Evolutionary conservation across 768 basidiomycete species (phyloP).

Genomic region (Tylopilus intermedius): DNA sequence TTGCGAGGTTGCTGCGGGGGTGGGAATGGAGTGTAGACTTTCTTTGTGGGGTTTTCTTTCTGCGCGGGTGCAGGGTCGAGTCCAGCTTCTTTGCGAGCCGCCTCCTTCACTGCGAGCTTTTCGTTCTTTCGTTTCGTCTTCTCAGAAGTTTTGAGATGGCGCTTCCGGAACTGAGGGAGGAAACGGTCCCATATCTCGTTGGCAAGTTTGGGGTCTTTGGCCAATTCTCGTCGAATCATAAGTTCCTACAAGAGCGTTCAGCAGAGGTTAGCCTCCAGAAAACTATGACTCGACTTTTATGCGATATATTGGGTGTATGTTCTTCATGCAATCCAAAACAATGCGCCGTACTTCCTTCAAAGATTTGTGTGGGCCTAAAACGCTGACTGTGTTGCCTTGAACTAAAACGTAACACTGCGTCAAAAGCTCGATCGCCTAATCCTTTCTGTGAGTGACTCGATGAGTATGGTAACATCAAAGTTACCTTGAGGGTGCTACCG

Average conservation of each 20-base stretch:
- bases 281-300: slow-evolving; percentile 65
- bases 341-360: slow-evolving; percentile 95
- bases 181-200: slow-evolving; percentile 96
- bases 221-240: slow-evolving; percentile 96
- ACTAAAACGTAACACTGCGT: slow-evolving; percentile 97
- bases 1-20: slow-evolving; percentile 91
- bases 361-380: slow-evolving; percentile 94
- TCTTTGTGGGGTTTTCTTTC: slow-evolving; percentile 65
- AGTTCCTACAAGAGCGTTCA: slow-evolving; percentile 59
- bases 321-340: slow-evolving; percentile 98
- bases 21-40: slow-evolving; percentile 97
- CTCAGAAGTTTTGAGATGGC: slow-evolving; percentile 88
- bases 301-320: slow-evolving; percentile 97
- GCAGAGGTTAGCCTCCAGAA: background rate
- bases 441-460: slow-evolving; percentile 3
- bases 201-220: slow-evolving; percentile 95
- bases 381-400: slow-evolving; percentile 96
- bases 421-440: slow-evolving; percentile 90
- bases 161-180: slow-evolving; percentile 91
- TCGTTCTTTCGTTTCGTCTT: slow-evolving; percentile 92
- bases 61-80: slow-evolving; percentile 37
- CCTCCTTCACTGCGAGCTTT: slow-evolving; percentile 51
- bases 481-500: slow-evolving; percentile 93
- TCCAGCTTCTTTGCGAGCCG: slow-evolving; percentile 64
- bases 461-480: background rate